A percentile compares a stretch with the other conserved stretches of the same genome.
These are phyloP conservation scores for Quercus bicolor DNA, from an alignment of 306 rosid species.

Conservation along the genomic window DNA sequence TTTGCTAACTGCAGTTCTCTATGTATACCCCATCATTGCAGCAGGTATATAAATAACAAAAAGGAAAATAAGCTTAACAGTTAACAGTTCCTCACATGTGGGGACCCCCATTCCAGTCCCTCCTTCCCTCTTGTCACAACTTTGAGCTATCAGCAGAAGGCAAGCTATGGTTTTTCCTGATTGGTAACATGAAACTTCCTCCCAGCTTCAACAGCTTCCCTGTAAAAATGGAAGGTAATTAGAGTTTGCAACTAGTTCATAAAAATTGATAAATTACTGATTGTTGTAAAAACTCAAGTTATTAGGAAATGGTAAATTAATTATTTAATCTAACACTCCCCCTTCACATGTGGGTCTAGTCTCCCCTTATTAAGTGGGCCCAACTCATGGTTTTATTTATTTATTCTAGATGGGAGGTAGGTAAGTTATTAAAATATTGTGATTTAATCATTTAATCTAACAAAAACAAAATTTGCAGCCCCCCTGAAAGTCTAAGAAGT, in stretches of 20 bases:
- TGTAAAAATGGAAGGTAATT: conserved; percentile 28
- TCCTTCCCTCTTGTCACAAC: background rate
- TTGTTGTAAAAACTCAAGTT: too few species aligned
- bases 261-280: background rate
- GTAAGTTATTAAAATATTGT: too few species aligned
- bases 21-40: too few species aligned
- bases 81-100: background rate
- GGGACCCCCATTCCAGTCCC: background rate
- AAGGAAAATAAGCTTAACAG: background rate
- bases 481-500: background rate
- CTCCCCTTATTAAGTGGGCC: too few species aligned
- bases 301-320: too few species aligned
- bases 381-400: too few species aligned
- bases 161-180: conserved; percentile 37
- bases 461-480: background rate
- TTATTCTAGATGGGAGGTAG: too few species aligned
- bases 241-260: background rate
- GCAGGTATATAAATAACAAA: too few species aligned
- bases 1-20: too few species aligned
- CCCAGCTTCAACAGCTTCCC: conserved; percentile 97
- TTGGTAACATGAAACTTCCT: conserved; percentile 66
- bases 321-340: too few species aligned
- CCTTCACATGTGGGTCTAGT: too few species aligned
- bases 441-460: too few species aligned
- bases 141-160: background rate